phyloP scores from a whole-genome alignment of 2,329 filamentous ascomycete genomes.

The Ophiostoma sp. region DNA sequence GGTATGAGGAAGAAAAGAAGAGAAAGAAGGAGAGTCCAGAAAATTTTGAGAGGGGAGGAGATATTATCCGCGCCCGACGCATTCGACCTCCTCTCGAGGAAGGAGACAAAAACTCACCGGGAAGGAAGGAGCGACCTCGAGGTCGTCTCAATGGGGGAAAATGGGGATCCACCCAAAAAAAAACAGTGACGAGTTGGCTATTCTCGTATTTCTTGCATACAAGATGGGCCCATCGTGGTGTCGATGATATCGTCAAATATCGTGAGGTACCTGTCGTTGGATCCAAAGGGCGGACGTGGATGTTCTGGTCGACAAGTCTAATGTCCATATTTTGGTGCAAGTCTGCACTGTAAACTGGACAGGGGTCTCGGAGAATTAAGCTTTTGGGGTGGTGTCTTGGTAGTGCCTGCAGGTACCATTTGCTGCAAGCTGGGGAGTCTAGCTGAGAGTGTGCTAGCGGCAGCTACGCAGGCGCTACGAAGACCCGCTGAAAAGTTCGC shows the following conservation, averaged over 20 bases:
- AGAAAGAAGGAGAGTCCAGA: neutral
- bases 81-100: neutral
- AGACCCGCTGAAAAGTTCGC: neutral
- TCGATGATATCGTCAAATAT: neutral
- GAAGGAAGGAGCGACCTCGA: neutral
- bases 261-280: neutral
- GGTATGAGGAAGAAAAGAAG: neutral
- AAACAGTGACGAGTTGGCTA: neutral
- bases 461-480: neutral
- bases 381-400: neutral
- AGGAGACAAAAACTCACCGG: neutral
- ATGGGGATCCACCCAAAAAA: neutral
- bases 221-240: neutral
- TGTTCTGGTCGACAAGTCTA: neutral
- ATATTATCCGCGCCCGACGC: neutral
- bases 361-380: neutral
- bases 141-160: neutral
- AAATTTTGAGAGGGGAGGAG: neutral
- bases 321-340: neutral
- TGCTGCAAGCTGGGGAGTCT: neutral
- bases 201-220: neutral
- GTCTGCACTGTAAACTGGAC: neutral
- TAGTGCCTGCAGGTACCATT: neutral
- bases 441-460: neutral
- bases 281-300: neutral